phyloP scores from a whole-genome alignment of 2,329 filamentous ascomycete genomes.

The Endothia cerciana region DNA sequence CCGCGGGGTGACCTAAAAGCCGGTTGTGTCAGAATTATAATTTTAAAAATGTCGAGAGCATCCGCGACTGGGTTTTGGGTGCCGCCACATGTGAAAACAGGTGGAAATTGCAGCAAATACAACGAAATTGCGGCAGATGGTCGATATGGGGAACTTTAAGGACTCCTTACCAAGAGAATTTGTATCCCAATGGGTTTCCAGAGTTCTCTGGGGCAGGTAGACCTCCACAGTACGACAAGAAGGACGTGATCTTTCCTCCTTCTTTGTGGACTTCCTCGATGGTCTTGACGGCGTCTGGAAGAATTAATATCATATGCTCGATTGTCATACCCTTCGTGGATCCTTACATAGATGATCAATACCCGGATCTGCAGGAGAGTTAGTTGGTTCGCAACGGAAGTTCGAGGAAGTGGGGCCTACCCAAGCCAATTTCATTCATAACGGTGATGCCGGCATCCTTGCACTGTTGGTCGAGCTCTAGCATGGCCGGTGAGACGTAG shows the following conservation, averaged over 20 bases:
- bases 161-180: constrained; percentile 64
- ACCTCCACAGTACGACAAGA: constrained; percentile 85
- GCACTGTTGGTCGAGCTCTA: constrained; percentile 79
- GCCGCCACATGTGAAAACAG: too few species aligned
- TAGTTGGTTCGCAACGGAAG: not conserved
- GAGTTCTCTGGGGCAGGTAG: constrained; percentile 73
- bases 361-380: constrained; percentile 58
- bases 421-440: constrained; percentile 92
- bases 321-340: too few species aligned
- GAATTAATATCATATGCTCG: not conserved
- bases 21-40: not conserved
- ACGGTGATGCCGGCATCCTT: constrained; percentile 95
- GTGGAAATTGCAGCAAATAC: too few species aligned
- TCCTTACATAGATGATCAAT: constrained; percentile 64
- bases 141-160: too few species aligned
- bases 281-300: constrained; percentile 74
- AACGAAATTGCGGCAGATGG: too few species aligned
- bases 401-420: constrained; percentile 61
- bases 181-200: constrained; percentile 91
- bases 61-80: too few species aligned
- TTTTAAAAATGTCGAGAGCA: too few species aligned
- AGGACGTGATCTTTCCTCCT: constrained; percentile 83
- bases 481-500: constrained; percentile 83
- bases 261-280: constrained; percentile 86
- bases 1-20: constrained; percentile 65